Conservation (phyloP, 176 grass and related monocot species). For the Musa schizocarpa region DNA sequence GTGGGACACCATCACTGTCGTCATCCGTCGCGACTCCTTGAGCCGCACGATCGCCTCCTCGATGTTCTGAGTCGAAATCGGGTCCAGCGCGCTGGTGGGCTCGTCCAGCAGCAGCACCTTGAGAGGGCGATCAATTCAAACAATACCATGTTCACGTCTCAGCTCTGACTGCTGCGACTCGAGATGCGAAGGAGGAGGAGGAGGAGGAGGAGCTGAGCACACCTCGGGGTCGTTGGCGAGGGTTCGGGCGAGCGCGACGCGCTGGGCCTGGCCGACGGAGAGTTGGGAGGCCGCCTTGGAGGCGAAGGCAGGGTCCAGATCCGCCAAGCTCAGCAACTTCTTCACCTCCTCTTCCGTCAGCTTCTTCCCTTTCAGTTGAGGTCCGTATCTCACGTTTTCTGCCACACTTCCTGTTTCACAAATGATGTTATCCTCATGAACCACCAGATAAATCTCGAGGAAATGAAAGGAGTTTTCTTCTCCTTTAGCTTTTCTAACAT, state of each 20-base stretch:
- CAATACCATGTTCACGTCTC: too few relatives aligned
- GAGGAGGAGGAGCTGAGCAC: neutral
- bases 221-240: slow-evolving; percentile 89
- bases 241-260: slow-evolving; percentile 78
- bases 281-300: slow-evolving; percentile 49
- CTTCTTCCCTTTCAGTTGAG: slow-evolving; percentile 66
- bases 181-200: too few relatives aligned
- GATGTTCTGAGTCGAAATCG: slow-evolving; percentile 95
- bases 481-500: too few relatives aligned
- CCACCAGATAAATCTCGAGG: too few relatives aligned
- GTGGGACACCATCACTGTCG: slow-evolving; percentile 79
- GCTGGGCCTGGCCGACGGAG: slow-evolving; percentile 90
- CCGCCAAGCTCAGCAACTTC: slow-evolving; percentile 42
- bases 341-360: slow-evolving; percentile 52
- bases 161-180: too few relatives aligned
- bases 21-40: slow-evolving; percentile 60
- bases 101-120: slow-evolving; percentile 86
- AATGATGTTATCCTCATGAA: too few relatives aligned
- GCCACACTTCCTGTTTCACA: slow-evolving; percentile 50
- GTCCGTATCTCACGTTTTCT: slow-evolving; percentile 76
- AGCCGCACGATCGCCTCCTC: slow-evolving; percentile 76
- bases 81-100: slow-evolving; percentile 86
- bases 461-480: too few relatives aligned
- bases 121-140: too few relatives aligned
- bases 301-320: slow-evolving; percentile 50